Evolutionary conservation across 2,329 filamentous ascomycete species (phyloP).

Genomic region (Diaporthe caulivora): DNA sequence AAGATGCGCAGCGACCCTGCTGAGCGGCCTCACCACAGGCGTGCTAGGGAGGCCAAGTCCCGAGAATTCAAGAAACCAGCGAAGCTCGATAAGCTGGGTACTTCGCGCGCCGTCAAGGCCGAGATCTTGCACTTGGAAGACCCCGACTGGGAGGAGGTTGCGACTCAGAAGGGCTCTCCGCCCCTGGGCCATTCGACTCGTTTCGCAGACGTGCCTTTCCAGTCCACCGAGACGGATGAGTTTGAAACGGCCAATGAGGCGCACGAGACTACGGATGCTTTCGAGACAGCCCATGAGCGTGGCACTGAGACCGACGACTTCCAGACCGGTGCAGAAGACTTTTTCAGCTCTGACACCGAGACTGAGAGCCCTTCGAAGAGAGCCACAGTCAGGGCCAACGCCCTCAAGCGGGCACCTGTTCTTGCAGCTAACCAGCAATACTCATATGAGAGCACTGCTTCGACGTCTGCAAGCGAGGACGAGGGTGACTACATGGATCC

Average conservation of each 20-base stretch:
- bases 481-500: slow-evolving; percentile 66
- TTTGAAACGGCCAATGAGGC: slow-evolving; percentile 90
- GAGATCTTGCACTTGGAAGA: slow-evolving; percentile 87
- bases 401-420: slow-evolving; percentile 56
- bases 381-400: slow-evolving; percentile 44
- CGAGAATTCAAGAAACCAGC: slow-evolving; percentile 82
- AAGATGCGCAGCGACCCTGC: slow-evolving; percentile 70
- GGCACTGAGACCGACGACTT: slow-evolving; percentile 93
- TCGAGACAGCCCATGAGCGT: slow-evolving; percentile 81
- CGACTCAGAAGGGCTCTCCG: slow-evolving; percentile 44
- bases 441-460: slow-evolving; percentile 89
- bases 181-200: slow-evolving; percentile 33
- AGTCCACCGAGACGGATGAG: slow-evolving; percentile 65
- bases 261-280: slow-evolving; percentile 78
- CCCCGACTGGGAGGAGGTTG: slow-evolving; percentile 87
- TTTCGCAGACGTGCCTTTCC: slow-evolving; percentile 36
- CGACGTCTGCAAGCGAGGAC: slow-evolving; percentile 84
- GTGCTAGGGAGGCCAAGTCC: slow-evolving; percentile 72
- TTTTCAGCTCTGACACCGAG: slow-evolving; percentile 84
- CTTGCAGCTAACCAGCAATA: slow-evolving; percentile 61
- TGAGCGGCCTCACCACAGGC: slow-evolving; percentile 56
- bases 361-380: slow-evolving; percentile 75
- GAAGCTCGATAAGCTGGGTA: slow-evolving; percentile 78
- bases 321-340: slow-evolving; percentile 89
- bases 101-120: slow-evolving; percentile 77